Base-by-base conservation (phyloP, 306 rosid species). In the Cucurbita argyrosperma region DNA sequence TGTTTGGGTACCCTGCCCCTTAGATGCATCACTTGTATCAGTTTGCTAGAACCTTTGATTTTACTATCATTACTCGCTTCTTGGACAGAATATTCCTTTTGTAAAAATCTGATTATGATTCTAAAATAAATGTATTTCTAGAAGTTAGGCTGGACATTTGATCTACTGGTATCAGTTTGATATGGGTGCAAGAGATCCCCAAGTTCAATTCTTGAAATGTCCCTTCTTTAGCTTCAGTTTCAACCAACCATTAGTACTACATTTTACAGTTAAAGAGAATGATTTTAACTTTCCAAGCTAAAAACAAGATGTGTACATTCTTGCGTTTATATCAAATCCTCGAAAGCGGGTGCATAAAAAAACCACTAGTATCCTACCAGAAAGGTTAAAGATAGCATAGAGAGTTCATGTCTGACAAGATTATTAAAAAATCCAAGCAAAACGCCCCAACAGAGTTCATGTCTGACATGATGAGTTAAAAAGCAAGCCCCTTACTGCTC, bases 161-260 rank as follows among this genome's bases (percentile, higher is more conserved):
- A 39, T 63, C 30, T 39, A 63, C 30, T 9, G 50, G 70, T 16
- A 40, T 39, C 35, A 71, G 62, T 78, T 71, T 70, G 82, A 82
- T 84, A 80, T 63, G 86, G 86, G 83, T 84, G 86, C 80, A 66
- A 82, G 83, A 80, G 87, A 85, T 83, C 84, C 84, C 83, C 87
- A 80, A 79, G 79, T 79, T 78, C 74, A 51, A 82, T 83, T 86
- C 87, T 79, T 75, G 80, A 82, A 81, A 81, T 79, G 87, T 80
- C 81, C 87, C 30, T 65, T 18, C 18, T 65, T 2, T 61, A 61
- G 46, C 46, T 37, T 61, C 67, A 61, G 67, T 12, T 12, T 15
- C 67, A 61, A 16, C 46, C 21, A 61, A 7, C 21, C 37, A 14
- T 35, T 60, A 19, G 43, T 37, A 37, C 67, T 61, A 61, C 37